phyloP scores from a whole-genome alignment of 208 protist genomes.

The Plasmodiophora brassicae region DNA sequence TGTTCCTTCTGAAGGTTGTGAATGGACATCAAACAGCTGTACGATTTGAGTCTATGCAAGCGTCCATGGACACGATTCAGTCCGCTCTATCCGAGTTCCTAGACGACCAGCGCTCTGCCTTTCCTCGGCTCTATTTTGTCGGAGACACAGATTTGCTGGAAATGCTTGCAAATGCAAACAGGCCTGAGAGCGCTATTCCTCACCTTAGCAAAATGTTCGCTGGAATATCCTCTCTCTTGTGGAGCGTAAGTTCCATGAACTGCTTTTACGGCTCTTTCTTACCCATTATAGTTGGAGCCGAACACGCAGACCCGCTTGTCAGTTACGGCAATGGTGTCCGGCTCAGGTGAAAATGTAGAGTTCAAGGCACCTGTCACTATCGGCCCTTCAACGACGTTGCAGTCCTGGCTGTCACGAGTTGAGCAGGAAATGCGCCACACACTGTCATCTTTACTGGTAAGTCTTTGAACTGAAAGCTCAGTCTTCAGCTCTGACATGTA shows the following conservation, averaged over 20 bases:
- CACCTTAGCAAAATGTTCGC: slow-evolving; percentile 99
- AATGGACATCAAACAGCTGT: not conserved
- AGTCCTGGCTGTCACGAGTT: slow-evolving; percentile 23
- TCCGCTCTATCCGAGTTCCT: slow-evolving; percentile 36
- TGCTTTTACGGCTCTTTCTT: not conserved
- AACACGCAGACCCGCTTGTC: not conserved
- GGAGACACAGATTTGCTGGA: slow-evolving; percentile 99
- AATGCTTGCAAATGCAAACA: slow-evolving; percentile 87
- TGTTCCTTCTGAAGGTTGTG: not conserved
- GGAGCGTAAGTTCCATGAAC: not conserved
- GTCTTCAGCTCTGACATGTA: not conserved
- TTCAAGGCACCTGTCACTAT: slow-evolving; percentile 63
- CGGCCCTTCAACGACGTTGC: not conserved
- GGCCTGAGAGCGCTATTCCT: slow-evolving; percentile 74
- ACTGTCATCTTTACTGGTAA: not conserved
- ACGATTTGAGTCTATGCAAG: not conserved
- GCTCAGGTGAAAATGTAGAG: slow-evolving; percentile 82
- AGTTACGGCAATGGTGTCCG: slow-evolving; percentile 78
- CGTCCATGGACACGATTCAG: not conserved
- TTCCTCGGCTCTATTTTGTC: slow-evolving; percentile 99
- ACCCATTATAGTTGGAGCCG: not conserved
- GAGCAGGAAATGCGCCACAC: slow-evolving; percentile 37
- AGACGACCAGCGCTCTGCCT: slow-evolving; percentile 61
- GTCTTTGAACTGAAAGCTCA: not conserved
- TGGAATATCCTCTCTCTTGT: slow-evolving; percentile 77